Percentiles rank a stretch among this genome's conserved stretches.
These are phyloP conservation scores for Hibiscus mutabilis DNA, from an alignment of 345 rosid genomes.

Conservation along the genomic window DNA sequence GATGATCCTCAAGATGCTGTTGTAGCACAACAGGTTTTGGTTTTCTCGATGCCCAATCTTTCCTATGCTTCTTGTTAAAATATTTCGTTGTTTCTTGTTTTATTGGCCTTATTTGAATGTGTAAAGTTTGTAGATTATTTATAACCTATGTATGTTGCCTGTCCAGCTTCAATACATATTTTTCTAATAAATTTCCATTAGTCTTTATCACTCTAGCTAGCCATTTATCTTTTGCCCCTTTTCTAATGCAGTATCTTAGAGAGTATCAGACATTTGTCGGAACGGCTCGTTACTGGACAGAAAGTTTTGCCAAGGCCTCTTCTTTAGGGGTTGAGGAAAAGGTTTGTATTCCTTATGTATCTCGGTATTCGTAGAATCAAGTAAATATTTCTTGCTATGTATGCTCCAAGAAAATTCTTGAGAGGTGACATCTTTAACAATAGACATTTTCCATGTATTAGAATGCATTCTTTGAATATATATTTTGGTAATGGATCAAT, in stretches of 20 bases:
- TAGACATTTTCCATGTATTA: neutral
- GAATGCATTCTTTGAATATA: neutral
- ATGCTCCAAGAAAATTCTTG: neutral
- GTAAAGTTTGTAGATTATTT: neutral
- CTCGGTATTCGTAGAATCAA: neutral
- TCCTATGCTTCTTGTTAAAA: neutral
- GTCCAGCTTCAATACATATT: neutral
- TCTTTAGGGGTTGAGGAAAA: constrained; percentile 76
- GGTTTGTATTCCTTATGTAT: constrained; percentile 31
- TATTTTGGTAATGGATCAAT: neutral
- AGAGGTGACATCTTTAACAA: neutral
- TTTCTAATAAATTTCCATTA: neutral
- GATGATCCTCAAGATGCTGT: constrained; percentile 99
- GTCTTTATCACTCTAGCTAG: constrained; percentile 2
- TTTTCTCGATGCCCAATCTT: neutral
- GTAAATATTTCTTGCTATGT: no score
- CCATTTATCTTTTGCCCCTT: neutral
- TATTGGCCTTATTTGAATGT: neutral
- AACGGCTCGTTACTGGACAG: constrained; percentile 99
- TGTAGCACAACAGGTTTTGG: constrained; percentile 87
- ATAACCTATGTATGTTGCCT: neutral
- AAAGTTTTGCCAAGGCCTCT: constrained; percentile 79
- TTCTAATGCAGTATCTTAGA: constrained; percentile 60
- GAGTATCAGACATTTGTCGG: constrained; percentile 79
- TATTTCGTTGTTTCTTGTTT: no score